Percentiles rank a stretch among this genome's conserved stretches.
Conservation (phyloP, 768 basidiomycete species). For the Boletales sp. region DNA sequence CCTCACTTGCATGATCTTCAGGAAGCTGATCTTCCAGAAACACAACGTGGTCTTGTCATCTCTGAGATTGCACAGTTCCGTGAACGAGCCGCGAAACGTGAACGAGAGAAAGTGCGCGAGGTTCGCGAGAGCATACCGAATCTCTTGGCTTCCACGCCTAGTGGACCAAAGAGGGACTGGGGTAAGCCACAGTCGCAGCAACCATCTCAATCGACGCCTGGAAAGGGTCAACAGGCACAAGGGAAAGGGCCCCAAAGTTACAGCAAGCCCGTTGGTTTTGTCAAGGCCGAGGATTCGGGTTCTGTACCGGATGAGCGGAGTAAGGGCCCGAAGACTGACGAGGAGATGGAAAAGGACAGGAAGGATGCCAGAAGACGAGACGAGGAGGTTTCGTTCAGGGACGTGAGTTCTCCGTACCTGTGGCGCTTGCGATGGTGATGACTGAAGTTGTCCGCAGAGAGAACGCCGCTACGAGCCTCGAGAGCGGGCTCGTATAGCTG, state of each 20-base stretch:
- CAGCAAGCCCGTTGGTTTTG: slow-evolving; percentile 78
- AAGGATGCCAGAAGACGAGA: slow-evolving; percentile 72
- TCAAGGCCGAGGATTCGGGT: slow-evolving; percentile 59
- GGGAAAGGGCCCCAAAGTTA: slow-evolving; percentile 75
- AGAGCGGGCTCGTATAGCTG: slow-evolving; percentile 76
- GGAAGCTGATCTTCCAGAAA: slow-evolving; percentile 95
- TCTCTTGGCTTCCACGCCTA: slow-evolving; percentile 44
- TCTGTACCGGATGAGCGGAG: slow-evolving; percentile 33
- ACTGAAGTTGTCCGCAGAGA: slow-evolving; percentile 45
- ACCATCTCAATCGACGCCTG: slow-evolving; percentile 32
- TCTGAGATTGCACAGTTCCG: slow-evolving; percentile 96
- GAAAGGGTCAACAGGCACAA: slow-evolving; percentile 46
- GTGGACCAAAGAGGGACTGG: slow-evolving; percentile 82
- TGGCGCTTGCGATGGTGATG: too few species aligned
- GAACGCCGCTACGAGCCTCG: slow-evolving; percentile 92
- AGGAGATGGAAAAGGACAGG: slow-evolving; percentile 81
- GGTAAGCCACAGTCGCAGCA: slow-evolving; percentile 49
- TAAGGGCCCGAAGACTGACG: slow-evolving; percentile 67
- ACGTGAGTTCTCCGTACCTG: slow-evolving; percentile 50
- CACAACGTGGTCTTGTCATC: slow-evolving; percentile 85
- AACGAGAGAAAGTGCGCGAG: slow-evolving; percentile 85
- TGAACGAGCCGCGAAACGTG: slow-evolving; percentile 87
- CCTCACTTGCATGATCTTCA: slow-evolving; percentile 96
- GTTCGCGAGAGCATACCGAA: slow-evolving; percentile 56
- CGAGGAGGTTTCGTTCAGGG: slow-evolving; percentile 81